These are phyloP conservation scores for Cercospora citrullina DNA, from an alignment of 2,329 filamentous ascomycete genomes.

Conservation along the genomic window DNA sequence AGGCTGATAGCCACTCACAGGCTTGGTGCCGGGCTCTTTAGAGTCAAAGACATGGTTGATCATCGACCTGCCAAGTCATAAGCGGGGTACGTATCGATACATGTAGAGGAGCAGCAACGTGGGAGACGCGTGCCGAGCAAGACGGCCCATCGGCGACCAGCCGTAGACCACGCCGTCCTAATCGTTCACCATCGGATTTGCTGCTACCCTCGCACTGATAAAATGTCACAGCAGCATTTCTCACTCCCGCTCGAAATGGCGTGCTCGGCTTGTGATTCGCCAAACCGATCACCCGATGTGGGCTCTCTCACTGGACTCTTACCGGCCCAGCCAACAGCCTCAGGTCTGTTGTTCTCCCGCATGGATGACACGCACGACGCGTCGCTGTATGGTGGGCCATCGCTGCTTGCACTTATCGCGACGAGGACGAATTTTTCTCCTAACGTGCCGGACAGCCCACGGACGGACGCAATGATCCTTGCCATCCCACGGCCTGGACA, in stretches of 20 bases:
- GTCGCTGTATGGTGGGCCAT: background rate
- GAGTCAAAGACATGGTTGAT: conserved; percentile 3
- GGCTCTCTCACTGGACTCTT: background rate
- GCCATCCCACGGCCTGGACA: conserved; percentile 5
- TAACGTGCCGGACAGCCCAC: conserved; percentile 4
- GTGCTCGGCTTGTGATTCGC: conserved; percentile 13
- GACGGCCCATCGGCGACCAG: conserved; percentile 16
- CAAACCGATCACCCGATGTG: conserved; percentile 2
- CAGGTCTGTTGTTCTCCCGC: background rate
- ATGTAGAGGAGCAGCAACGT: conserved; percentile 11
- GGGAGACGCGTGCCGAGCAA: conserved; percentile 16
- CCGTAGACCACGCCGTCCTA: conserved; percentile 3
- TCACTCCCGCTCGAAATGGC: conserved; percentile 9
- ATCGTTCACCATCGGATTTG: background rate
- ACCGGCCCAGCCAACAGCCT: background rate
- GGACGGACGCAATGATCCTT: conserved; percentile 5
- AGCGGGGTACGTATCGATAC: conserved; percentile 6
- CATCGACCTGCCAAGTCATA: background rate
- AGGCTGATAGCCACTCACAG: conserved; percentile 9
- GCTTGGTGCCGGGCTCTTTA: background rate
- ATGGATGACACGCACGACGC: background rate
- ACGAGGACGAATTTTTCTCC: background rate
- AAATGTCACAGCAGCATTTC: conserved; percentile 11
- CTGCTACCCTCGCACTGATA: background rate
- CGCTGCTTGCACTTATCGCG: background rate